Conservation (phyloP, 768 basidiomycete genomes). For the Boletus patriciae region DNA sequence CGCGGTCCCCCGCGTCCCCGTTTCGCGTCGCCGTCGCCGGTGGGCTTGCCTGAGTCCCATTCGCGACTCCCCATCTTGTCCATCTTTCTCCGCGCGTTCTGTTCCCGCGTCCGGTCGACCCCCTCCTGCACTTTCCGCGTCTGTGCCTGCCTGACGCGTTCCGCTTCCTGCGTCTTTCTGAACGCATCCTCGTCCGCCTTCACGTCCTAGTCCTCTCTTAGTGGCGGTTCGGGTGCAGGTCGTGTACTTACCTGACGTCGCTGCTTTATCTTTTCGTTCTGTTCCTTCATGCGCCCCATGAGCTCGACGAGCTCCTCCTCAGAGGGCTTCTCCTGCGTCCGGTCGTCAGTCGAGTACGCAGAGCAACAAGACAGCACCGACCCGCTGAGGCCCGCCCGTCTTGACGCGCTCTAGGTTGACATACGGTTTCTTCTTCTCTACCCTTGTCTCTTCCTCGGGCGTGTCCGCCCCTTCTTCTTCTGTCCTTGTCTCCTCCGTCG, state of each 20-base stretch:
- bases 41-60: slow-evolving; percentile 78
- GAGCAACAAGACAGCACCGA: slow-evolving; percentile 27
- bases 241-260: slow-evolving; percentile 51
- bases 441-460: slow-evolving; percentile 22
- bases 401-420: slow-evolving; percentile 82
- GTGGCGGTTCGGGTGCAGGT: not conserved
- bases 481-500: slow-evolving; percentile 7
- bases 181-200: slow-evolving; percentile 81
- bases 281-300: slow-evolving; percentile 67
- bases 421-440: slow-evolving; percentile 70
- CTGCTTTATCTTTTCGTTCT: slow-evolving; percentile 78
- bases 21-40: slow-evolving; percentile 18
- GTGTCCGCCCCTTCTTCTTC: slow-evolving; percentile 8
- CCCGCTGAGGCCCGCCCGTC: slow-evolving; percentile 75
- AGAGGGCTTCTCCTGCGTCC: slow-evolving; percentile 62
- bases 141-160: slow-evolving; percentile 56
- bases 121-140: slow-evolving; percentile 66
- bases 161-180: slow-evolving; percentile 63
- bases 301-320: slow-evolving; percentile 67
- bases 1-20: slow-evolving; percentile 34
- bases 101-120: slow-evolving; percentile 69
- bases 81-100: slow-evolving; percentile 79
- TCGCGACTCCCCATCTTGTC: slow-evolving; percentile 77
- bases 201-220: slow-evolving; percentile 54
- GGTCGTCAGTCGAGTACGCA: slow-evolving; percentile 13